Evolutionary conservation across 2,329 filamentous ascomycete genomes (phyloP).

Genomic region (Botrytis deweyae): DNA sequence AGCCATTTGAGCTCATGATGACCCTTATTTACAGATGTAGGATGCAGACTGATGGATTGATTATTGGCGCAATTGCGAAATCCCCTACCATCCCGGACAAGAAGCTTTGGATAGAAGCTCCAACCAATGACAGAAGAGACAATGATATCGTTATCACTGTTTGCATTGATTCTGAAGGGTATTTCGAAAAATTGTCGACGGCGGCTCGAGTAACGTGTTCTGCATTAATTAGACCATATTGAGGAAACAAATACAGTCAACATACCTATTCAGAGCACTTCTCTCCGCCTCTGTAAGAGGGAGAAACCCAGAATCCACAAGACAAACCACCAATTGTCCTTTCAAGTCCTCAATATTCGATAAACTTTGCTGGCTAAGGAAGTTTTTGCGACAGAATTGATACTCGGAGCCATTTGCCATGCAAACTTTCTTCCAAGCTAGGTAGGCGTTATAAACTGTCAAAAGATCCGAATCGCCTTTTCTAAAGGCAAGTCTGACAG

Average conservation of each 20-base stretch:
- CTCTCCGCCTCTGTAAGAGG: conserved; percentile 73
- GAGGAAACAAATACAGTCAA: conserved; percentile 38
- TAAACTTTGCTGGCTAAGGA: conserved; percentile 83
- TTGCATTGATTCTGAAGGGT: conserved; percentile 69
- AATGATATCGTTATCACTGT: conserved; percentile 78
- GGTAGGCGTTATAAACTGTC: conserved; percentile 91
- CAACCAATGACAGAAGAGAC: conserved; percentile 82
- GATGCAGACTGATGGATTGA: conserved; percentile 82
- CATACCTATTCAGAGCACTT: conserved; percentile 58
- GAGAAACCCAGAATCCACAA: conserved; percentile 84
- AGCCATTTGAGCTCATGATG: conserved; percentile 71
- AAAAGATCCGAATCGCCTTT: conserved; percentile 87
- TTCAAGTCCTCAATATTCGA: conserved; percentile 95
- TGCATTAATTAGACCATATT: conserved; percentile 28
- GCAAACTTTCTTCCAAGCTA: conserved; percentile 82
- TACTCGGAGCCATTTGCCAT: conserved; percentile 70
- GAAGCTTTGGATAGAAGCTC: conserved; percentile 93
- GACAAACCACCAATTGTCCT: conserved; percentile 78
- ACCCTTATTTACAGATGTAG: conserved; percentile 83
- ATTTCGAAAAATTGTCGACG: conserved; percentile 75
- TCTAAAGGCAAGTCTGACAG: conserved; percentile 74
- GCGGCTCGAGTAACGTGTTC: conserved; percentile 62
- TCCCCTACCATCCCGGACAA: conserved; percentile 80
- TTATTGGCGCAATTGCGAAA: conserved; percentile 93
- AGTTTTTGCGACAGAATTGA: conserved; percentile 93